Evolutionary conservation across 441 rosid species (phyloP).

Genomic region (Corymbia citriodora): DNA sequence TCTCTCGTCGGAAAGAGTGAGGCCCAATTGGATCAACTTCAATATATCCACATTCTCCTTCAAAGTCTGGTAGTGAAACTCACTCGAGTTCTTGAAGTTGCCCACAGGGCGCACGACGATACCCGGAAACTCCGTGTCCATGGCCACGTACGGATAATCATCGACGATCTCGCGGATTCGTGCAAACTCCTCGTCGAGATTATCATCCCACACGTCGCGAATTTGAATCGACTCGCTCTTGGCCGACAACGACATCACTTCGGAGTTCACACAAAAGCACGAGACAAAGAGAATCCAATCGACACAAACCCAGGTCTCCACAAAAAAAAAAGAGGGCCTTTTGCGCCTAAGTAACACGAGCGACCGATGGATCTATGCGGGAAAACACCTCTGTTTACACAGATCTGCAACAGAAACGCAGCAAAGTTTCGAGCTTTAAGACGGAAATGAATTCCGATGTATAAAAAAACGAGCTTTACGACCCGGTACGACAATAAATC

Average conservation of each 20-base stretch:
- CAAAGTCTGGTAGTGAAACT: not conserved
- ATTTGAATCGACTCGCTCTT: not conserved
- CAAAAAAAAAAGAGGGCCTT: not conserved
- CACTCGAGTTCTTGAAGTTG: not conserved
- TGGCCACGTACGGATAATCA: not conserved
- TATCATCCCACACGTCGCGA: not conserved
- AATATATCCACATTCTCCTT: not conserved
- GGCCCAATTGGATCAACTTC: not conserved
- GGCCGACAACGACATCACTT: not conserved
- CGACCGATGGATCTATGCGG: not conserved
- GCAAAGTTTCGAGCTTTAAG: not conserved
- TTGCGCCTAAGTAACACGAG: not conserved
- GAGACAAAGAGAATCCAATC: not conserved
- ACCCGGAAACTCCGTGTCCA: constrained; percentile 1
- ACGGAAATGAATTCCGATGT: not conserved
- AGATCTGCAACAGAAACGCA: not conserved
- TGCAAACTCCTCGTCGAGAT: not conserved
- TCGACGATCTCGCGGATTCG: not conserved
- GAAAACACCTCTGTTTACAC: not conserved
- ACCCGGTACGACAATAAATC: not conserved
- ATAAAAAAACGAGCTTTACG: not conserved
- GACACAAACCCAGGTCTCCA: not conserved
- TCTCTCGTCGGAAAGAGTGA: not conserved
- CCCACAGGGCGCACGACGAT: not conserved
- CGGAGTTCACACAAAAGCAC: not conserved